Evolutionary conservation across 202 grass and related monocot genomes (phyloP).

Genomic region (Zoysia matrella): DNA sequence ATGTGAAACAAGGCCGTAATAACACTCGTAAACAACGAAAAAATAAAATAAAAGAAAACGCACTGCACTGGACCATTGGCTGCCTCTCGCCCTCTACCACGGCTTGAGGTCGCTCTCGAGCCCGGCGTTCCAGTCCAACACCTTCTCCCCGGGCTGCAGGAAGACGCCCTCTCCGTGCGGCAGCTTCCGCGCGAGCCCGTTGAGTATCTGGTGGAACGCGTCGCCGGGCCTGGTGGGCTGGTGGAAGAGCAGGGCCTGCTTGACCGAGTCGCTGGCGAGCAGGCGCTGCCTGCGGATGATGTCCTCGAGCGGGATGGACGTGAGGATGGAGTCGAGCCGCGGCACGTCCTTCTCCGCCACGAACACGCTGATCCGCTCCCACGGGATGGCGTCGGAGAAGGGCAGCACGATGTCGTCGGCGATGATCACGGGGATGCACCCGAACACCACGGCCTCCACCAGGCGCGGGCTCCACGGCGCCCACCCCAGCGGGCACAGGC

Average conservation of each 20-base stretch:
- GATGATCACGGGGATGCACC: constrained; percentile 68
- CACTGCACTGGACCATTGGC: not conserved
- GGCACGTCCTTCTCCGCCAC: constrained; percentile 83
- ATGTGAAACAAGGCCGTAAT: not conserved
- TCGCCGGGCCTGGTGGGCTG: constrained; percentile 71
- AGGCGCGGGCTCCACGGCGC: constrained; percentile 90
- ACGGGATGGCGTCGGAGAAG: constrained; percentile 86
- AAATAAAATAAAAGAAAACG: not conserved
- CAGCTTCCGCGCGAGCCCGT: constrained; percentile 84
- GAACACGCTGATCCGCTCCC: constrained; percentile 88
- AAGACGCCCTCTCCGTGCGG: constrained; percentile 63
- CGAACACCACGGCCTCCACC: constrained; percentile 64
- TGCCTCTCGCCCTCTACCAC: constrained; percentile 48
- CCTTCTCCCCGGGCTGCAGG: constrained; percentile 61
- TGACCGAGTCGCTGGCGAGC: constrained; percentile 72
- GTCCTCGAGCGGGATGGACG: constrained; percentile 64
- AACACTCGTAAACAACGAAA: not conserved
- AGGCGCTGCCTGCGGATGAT: constrained; percentile 79
- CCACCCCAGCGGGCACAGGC: constrained; percentile 92
- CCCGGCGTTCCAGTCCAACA: constrained; percentile 70
- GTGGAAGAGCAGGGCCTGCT: constrained; percentile 90
- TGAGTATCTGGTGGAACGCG: constrained; percentile 85
- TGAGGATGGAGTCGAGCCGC: constrained; percentile 73
- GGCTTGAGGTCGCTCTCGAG: constrained; percentile 66
- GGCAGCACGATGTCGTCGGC: constrained; percentile 93